phyloP scores from a whole-genome alignment of 2,329 filamentous ascomycete species.

The Fusarium sambucinum region DNA sequence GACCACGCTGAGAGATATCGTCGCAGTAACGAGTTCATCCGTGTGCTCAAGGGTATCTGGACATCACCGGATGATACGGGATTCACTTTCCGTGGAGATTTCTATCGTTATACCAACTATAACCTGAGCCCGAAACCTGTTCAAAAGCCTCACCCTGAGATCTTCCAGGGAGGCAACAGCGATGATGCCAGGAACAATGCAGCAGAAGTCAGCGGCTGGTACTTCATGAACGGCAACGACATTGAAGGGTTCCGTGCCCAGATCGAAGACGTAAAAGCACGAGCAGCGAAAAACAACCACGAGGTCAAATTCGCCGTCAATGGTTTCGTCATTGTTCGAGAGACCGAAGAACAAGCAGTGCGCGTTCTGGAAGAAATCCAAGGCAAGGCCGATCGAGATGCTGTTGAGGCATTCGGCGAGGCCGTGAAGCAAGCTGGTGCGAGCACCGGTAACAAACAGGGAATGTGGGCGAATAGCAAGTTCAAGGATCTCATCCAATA shows the following conservation, averaged over 20 bases:
- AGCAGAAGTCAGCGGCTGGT: not conserved
- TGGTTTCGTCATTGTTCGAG: not conserved
- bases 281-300: not conserved
- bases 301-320: not conserved
- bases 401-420: not conserved
- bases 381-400: not conserved
- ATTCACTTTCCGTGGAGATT: not conserved
- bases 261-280: not conserved
- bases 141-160: not conserved
- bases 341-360: not conserved
- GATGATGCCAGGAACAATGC: not conserved
- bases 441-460: not conserved
- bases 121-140: not conserved
- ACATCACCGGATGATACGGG: not conserved
- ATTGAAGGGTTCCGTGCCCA: not conserved
- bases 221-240: not conserved
- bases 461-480: not conserved
- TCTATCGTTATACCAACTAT: not conserved
- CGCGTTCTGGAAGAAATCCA: not conserved
- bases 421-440: not conserved
- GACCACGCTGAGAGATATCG: not conserved
- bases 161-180: not conserved
- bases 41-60: not conserved
- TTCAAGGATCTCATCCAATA: not conserved
- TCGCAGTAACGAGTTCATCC: not conserved